phyloP scores from a whole-genome alignment of 176 grass and related monocot species.

The Saccharum spontaneum region DNA sequence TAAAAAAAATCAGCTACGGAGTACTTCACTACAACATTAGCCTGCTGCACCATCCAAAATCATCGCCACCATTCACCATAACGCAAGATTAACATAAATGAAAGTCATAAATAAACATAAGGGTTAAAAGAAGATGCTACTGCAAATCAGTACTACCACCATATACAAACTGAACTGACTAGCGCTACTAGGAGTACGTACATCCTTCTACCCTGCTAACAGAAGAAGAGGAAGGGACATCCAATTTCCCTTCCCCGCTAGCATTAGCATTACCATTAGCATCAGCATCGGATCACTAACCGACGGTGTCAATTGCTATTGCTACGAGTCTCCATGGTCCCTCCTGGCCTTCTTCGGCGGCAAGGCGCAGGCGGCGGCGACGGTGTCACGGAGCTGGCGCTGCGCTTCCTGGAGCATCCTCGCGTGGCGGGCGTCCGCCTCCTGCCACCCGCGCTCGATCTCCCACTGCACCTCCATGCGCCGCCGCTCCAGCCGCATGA shows the following conservation, averaged over 20 bases:
- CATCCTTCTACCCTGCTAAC: neutral
- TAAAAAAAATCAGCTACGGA: slow-evolving; percentile 6
- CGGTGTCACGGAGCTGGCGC: slow-evolving; percentile 50
- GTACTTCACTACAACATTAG: neutral
- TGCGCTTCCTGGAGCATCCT: slow-evolving; percentile 69
- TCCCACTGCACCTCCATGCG: slow-evolving; percentile 77
- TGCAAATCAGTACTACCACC: slow-evolving; percentile 30
- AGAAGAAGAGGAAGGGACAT: neutral
- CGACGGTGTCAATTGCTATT: neutral
- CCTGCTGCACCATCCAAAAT: slow-evolving; percentile 14
- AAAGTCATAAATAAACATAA: neutral
- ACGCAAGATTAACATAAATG: neutral
- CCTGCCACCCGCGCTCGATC: slow-evolving; percentile 76
- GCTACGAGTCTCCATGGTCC: slow-evolving; percentile 35
- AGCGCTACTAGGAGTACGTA: neutral
- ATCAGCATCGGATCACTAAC: slow-evolving; percentile 6
- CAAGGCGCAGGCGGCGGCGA: slow-evolving; percentile 30
- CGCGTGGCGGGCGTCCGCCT: slow-evolving; percentile 61
- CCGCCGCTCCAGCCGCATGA: slow-evolving; percentile 75
- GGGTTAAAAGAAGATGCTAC: slow-evolving; percentile 20
- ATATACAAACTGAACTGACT: neutral
- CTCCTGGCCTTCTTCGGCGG: slow-evolving; percentile 70
- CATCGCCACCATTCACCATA: neutral
- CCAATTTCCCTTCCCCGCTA: neutral
- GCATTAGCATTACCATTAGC: neutral